Conservation (phyloP, 2,329 filamentous ascomycete genomes). For the Talaromyces islandicus region DNA sequence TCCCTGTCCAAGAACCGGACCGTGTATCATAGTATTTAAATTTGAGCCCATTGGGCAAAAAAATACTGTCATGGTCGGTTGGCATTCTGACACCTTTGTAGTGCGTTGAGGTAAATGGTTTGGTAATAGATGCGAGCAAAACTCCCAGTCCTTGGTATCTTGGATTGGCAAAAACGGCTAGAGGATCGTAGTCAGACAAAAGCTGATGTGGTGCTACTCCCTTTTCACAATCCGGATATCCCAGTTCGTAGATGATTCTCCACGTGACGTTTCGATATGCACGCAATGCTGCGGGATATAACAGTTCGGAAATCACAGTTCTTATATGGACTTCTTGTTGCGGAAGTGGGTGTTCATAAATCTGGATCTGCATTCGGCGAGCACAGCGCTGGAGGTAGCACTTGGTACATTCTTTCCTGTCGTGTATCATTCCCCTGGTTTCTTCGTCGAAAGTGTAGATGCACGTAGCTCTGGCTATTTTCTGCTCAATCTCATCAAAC, state of each 20-base stretch:
- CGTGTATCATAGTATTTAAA: not conserved
- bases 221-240: not conserved
- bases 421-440: conserved; percentile 19
- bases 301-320: conserved; percentile 49
- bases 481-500: not conserved
- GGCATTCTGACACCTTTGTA: conserved; percentile 40
- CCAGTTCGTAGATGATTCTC: conserved; percentile 30
- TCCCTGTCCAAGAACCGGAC: not conserved
- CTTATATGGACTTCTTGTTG: conserved; percentile 26
- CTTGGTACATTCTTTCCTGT: conserved; percentile 36
- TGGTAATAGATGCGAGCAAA: conserved; percentile 39
- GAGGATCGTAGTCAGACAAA: not conserved
- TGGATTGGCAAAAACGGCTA: not conserved
- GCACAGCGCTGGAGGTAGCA: conserved; percentile 34
- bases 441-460: not conserved
- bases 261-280: conserved; percentile 51
- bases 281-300: conserved; percentile 38
- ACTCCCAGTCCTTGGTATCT: not conserved
- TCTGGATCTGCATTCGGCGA: conserved; percentile 37
- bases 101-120: conserved; percentile 45
- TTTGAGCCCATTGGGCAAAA: conserved; percentile 32
- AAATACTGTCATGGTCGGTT: conserved; percentile 35
- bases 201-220: not conserved
- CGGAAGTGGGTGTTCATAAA: conserved; percentile 49
- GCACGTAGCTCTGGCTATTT: not conserved